phyloP scores from a whole-genome alignment of 1,284 basidiomycete genomes.

The Ganoderma meredithae region DNA sequence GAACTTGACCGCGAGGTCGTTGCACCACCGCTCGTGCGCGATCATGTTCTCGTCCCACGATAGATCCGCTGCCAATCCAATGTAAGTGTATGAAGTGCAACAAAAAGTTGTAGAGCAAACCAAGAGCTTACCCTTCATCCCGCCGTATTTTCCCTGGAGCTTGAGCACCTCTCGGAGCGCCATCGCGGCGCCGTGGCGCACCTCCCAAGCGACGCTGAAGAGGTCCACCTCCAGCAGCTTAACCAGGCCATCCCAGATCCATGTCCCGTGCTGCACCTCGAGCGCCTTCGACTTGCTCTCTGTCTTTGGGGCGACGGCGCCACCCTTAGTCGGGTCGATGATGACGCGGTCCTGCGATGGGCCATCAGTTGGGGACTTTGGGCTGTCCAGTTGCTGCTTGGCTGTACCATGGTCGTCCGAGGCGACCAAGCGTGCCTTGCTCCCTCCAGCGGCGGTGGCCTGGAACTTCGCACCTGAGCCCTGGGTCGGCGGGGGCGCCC shows the following conservation, averaged over 20 bases:
- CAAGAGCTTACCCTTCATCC: constrained; percentile 70
- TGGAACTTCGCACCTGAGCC: constrained; percentile 62
- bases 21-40: constrained; percentile 88
- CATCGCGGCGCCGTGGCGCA: constrained; percentile 93
- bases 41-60: constrained; percentile 62
- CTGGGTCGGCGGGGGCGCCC: constrained; percentile 71
- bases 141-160: constrained; percentile 83
- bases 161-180: constrained; percentile 92
- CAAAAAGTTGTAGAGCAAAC: not conserved
- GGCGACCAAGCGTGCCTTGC: constrained; percentile 73
- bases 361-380: constrained; percentile 49
- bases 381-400: constrained; percentile 58
- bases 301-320: constrained; percentile 79
- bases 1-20: constrained; percentile 86
- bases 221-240: constrained; percentile 87
- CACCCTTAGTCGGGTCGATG: constrained; percentile 81
- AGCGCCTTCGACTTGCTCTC: constrained; percentile 77
- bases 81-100: not conserved
- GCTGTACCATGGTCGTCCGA: constrained; percentile 54
- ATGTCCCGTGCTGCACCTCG: constrained; percentile 76
- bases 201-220: constrained; percentile 92
- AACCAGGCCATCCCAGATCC: constrained; percentile 91
- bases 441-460: constrained; percentile 65
- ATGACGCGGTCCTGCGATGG: constrained; percentile 66
- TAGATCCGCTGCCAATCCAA: constrained; percentile 29